Evolutionary conservation across 176 grass and related monocot species (phyloP).

Genomic region (Tillandsia leiboldiana): DNA sequence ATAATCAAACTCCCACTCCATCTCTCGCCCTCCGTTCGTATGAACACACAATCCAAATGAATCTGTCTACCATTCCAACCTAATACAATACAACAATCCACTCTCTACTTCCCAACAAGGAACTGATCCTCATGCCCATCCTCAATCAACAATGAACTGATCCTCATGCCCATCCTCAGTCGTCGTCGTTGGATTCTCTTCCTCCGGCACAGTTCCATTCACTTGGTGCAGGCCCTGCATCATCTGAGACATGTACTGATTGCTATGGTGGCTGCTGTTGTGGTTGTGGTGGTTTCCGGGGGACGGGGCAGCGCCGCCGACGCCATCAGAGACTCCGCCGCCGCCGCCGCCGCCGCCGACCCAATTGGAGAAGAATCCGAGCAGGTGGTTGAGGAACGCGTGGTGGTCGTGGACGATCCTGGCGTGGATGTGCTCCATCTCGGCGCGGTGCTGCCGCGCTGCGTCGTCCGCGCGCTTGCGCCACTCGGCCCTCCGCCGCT

Average conservation of each 20-base stretch:
- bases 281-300: slow-evolving; percentile 5
- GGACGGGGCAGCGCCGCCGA: not conserved
- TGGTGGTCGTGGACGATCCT: slow-evolving; percentile 18
- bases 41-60: no score
- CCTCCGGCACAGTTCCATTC: not conserved
- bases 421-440: slow-evolving; percentile 15
- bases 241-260: slow-evolving; percentile 5
- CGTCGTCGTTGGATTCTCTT: not conserved
- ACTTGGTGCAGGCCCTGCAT: slow-evolving; percentile 4
- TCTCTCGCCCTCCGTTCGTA: no score
- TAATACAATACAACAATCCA: no score
- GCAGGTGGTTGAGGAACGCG: slow-evolving; percentile 1
- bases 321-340: slow-evolving; percentile 6
- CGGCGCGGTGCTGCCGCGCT: slow-evolving; percentile 1
- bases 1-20: no score
- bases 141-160: not conserved
- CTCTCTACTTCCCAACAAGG: not conserved
- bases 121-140: not conserved
- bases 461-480: slow-evolving; percentile 9
- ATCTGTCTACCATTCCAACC: no score
- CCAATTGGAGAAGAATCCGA: slow-evolving; percentile 4
- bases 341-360: not conserved
- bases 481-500: slow-evolving; percentile 8
- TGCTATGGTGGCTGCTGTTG: not conserved
- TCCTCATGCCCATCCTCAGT: not conserved